Evolutionary conservation across 768 basidiomycete species (phyloP), one percentile per base, ranked within the genome.

Genomic region (Suillus discolor): DNA sequence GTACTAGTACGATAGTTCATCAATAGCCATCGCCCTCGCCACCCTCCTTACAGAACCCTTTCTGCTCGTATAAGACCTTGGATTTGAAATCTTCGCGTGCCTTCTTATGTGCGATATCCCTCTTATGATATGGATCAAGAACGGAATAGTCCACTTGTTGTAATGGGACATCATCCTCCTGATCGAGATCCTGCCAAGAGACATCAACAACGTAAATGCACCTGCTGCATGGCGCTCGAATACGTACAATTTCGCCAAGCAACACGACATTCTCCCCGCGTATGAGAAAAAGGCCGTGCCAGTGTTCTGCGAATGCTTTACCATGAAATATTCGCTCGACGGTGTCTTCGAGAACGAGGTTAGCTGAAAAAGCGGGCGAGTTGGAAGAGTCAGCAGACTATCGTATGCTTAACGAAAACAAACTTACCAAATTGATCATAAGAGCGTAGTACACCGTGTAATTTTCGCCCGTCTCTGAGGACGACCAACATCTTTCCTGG

Each of bases 401-500:
- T 59, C 34, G 28, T 15, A 64, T 42, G 38, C 15, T 15, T 45
- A 34, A 49, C 61, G 57, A 28, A 49, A 59, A 68, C 51, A 23
- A 55, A 23, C 89, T 72, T 78, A 99, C 97, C 97, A 71, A 98
- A 99, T 74, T 99, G 97, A 83, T 99, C 97, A 77, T 99, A 99
- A 25, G 95, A 97, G 64, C 97, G 84, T 71, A 99, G 81, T 59
- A 99, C 97, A 51, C 97, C 97, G 72, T 97, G 92, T 47, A 99
- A 85, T 78, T 99, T 99, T 74, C 96, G 83, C 66, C 97, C 97
- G 78, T 99, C 97, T 78, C 97, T 85, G 68, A 99, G 84, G 73
- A 99, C 89, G 62, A 99, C 96, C 64, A 99, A 85, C 89, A 99
- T 97, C 88, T 98, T 99, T 85, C 98, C 97, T 99, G 71, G 70